These are phyloP conservation scores for Lecanicillium sp. DNA, from an alignment of 2,329 filamentous ascomycete genomes.

Conservation along the genomic window DNA sequence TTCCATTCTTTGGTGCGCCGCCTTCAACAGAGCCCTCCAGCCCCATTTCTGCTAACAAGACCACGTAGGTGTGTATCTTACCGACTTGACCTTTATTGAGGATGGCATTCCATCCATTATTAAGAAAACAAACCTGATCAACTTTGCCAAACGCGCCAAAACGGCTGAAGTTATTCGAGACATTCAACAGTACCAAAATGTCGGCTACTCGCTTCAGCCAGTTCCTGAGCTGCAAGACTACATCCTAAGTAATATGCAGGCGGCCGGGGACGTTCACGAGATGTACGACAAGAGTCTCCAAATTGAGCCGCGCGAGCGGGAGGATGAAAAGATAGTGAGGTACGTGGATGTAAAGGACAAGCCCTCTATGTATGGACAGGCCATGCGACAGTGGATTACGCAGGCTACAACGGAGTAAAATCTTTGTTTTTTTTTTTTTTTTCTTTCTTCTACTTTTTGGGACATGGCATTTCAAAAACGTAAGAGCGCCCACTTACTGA, in stretches of 20 bases:
- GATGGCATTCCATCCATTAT: constrained; percentile 94
- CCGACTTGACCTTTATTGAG: constrained; percentile 95
- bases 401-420: background rate
- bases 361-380: too few relatives aligned
- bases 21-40: background rate
- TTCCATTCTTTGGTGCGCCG: constrained; percentile 85
- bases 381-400: background rate
- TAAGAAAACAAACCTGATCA: constrained; percentile 94
- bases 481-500: constrained; percentile 12
- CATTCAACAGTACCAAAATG: constrained; percentile 97
- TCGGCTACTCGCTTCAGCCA: constrained; percentile 84
- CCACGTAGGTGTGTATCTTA: constrained; percentile 71
- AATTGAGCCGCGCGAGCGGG: constrained; percentile 88
- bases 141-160: constrained; percentile 96
- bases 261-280: constrained; percentile 91
- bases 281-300: constrained; percentile 98
- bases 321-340: constrained; percentile 99
- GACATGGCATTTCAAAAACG: background rate
- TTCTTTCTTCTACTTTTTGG: constrained; percentile 2
- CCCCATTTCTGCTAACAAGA: constrained; percentile 23
- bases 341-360: constrained; percentile 36
- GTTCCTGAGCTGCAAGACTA: constrained; percentile 94
- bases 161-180: constrained; percentile 97
- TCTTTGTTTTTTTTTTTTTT: constrained; percentile 5
- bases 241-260: constrained; percentile 92